These are phyloP conservation scores for Neurospora discreta DNA, from an alignment of 495 filamentous ascomycete genomes.

Conservation along the genomic window DNA sequence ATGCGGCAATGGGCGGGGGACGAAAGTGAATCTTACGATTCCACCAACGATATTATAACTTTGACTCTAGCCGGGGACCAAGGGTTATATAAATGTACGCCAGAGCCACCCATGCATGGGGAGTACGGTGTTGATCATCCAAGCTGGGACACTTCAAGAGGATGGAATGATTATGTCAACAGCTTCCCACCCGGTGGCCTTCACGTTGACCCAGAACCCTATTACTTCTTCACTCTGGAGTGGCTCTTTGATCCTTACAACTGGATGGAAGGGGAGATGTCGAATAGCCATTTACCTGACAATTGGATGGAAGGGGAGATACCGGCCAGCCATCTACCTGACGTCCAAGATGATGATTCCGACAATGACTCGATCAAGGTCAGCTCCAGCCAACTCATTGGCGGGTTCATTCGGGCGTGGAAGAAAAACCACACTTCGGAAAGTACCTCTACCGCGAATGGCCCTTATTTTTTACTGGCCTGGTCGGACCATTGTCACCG, in stretches of 20 bases:
- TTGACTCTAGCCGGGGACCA: not conserved
- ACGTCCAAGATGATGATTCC: not conserved
- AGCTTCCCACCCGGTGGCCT: not conserved
- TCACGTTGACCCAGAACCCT: not conserved
- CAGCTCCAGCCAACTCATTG: not conserved
- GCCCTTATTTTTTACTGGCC: too few relatives aligned
- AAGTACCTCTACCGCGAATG: too few relatives aligned
- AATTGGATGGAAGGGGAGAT: not conserved
- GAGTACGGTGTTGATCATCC: too few relatives aligned
- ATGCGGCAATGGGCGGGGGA: too few relatives aligned
- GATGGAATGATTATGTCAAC: not conserved
- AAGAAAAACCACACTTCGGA: not conserved
- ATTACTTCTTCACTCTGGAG: not conserved
- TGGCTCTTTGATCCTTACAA: too few relatives aligned
- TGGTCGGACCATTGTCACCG: too few relatives aligned
- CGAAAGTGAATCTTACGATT: not conserved
- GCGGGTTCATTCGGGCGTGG: not conserved
- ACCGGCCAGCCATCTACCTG: not conserved
- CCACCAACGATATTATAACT: not conserved
- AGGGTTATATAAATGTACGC: too few relatives aligned
- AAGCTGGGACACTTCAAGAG: too few relatives aligned
- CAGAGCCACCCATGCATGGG: too few relatives aligned
- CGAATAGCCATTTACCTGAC: not conserved
- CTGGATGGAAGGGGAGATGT: not conserved
- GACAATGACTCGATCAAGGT: not conserved